Conservation (phyloP, 2,329 filamentous ascomycete genomes). For the Zymoseptoria tritici region DNA sequence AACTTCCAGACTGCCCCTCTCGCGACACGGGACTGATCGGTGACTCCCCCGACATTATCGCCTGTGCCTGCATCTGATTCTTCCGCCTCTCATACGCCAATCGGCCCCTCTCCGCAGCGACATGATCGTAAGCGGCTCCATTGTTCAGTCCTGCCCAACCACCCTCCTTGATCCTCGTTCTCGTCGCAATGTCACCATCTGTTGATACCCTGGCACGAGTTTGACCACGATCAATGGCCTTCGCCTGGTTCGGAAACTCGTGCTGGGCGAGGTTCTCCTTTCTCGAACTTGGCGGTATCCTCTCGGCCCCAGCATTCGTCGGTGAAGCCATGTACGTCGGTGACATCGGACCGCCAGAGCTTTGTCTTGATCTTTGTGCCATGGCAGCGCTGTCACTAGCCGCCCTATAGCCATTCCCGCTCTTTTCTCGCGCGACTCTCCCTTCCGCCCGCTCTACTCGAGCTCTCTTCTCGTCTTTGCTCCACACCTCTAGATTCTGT, state of each 20-base stretch:
- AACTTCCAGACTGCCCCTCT: conserved; percentile 2
- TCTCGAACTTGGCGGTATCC: background rate
- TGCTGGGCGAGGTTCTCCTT: background rate
- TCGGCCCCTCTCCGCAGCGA: conserved; percentile 24
- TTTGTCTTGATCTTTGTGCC: background rate
- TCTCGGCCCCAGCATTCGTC: background rate
- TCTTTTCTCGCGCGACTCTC: conserved; percentile 38
- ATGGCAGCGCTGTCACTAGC: conserved; percentile 20
- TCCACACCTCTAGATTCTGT: conserved; percentile 89
- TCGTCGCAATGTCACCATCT: background rate
- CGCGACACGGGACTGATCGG: conserved; percentile 18
- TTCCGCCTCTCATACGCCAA: conserved; percentile 27
- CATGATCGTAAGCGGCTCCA: background rate
- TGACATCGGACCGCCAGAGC: background rate
- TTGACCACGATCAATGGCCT: background rate
- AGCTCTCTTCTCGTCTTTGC: conserved; percentile 89
- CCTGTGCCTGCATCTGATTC: conserved; percentile 9
- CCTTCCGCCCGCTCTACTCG: conserved; percentile 76
- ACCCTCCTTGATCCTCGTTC: conserved; percentile 2
- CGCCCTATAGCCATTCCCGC: conserved; percentile 17
- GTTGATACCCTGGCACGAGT: background rate
- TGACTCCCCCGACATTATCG: conserved; percentile 5
- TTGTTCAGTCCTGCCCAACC: conserved; percentile 10
- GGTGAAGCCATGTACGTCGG: background rate
- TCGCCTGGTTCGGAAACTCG: background rate